These are phyloP conservation scores for Sphaerostilbella broomeana DNA, from an alignment of 2,329 filamentous ascomycete genomes.

Conservation along the genomic window DNA sequence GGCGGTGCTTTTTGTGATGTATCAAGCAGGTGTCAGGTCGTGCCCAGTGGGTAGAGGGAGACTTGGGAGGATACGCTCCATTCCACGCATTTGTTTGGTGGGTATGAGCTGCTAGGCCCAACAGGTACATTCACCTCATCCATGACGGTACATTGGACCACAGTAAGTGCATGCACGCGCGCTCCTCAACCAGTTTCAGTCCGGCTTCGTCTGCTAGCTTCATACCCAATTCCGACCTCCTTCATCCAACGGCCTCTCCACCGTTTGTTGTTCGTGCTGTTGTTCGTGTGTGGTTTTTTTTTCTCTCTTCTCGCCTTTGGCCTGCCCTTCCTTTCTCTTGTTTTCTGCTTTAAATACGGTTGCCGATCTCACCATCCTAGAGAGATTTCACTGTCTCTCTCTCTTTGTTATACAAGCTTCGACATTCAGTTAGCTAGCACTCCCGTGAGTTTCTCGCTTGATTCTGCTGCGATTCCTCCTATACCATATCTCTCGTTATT, in stretches of 20 bases:
- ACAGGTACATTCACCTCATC: no score
- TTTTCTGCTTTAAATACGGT: constrained; percentile 1
- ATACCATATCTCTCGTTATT: background rate
- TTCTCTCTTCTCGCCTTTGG: constrained; percentile 10
- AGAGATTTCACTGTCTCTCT: background rate
- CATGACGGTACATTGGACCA: background rate
- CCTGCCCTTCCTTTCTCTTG: constrained; percentile 11
- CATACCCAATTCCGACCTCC: constrained; percentile 12
- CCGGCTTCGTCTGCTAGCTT: no score
- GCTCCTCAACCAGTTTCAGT: no score
- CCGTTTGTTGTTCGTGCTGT: constrained; percentile 7
- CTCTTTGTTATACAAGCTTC: background rate
- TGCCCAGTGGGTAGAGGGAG: no score
- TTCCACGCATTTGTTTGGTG: no score
- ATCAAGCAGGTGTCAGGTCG: no score
- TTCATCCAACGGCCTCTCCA: constrained; percentile 8
- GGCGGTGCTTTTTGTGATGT: no score
- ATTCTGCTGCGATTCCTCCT: background rate
- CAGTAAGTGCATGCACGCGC: no score
- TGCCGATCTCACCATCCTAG: background rate
- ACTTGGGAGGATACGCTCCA: no score
- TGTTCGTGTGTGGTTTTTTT: background rate
- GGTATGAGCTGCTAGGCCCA: no score
- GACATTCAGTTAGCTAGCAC: background rate
- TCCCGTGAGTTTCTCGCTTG: constrained; percentile 1